phyloP scores from a whole-genome alignment of 1,284 basidiomycete genomes.

The Gomphus sp. region DNA sequence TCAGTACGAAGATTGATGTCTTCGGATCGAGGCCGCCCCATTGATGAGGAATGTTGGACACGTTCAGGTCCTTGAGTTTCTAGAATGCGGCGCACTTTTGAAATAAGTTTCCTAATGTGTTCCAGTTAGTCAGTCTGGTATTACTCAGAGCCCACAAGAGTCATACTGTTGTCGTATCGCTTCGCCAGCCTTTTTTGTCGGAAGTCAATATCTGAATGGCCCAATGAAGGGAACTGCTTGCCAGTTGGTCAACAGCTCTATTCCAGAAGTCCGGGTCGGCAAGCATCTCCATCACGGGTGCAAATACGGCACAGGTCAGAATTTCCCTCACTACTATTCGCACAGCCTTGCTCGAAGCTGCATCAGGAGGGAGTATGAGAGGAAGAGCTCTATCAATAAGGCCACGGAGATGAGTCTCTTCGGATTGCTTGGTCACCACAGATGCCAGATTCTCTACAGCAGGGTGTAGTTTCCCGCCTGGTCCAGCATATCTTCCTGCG shows the following conservation, averaged over 20 bases:
- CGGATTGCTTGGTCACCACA: conserved; percentile 79
- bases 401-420: conserved; percentile 75
- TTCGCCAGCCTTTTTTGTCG: conserved; percentile 57
- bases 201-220: conserved; percentile 13
- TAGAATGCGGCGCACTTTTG: conserved; percentile 74
- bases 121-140: background rate
- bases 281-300: conserved; percentile 86
- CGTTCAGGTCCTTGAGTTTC: conserved; percentile 66
- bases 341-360: conserved; percentile 63
- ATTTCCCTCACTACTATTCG: conserved; percentile 75
- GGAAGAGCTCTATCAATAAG: conserved; percentile 67
- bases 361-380: conserved; percentile 66
- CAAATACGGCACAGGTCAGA: conserved; percentile 70
- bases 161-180: conserved; percentile 85
- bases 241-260: conserved; percentile 81
- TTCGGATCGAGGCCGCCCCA: conserved; percentile 40
- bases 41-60: conserved; percentile 26
- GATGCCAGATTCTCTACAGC: conserved; percentile 82
- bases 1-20: conserved; percentile 71
- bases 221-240: conserved; percentile 28
- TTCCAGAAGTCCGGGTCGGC: conserved; percentile 98
- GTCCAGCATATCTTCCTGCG: conserved; percentile 66
- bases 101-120: conserved; percentile 59
- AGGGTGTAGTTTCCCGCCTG: conserved; percentile 61
- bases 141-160: background rate